These are phyloP conservation scores for Oryza brachyantha DNA, from an alignment of 176 grass and related monocot genomes.

Conservation along the genomic window DNA sequence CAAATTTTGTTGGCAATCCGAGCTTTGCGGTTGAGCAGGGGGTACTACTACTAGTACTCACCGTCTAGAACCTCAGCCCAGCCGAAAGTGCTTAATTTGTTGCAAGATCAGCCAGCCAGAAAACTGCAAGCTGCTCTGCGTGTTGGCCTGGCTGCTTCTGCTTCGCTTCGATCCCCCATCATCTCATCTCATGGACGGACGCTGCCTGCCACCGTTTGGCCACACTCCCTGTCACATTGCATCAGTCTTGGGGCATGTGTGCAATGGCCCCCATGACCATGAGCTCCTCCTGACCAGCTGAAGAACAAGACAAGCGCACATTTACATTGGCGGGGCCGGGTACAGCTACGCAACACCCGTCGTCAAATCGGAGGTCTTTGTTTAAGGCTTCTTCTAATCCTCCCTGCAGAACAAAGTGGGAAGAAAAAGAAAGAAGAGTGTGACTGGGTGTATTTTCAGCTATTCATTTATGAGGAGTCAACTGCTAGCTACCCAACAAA, in stretches of 20 bases:
- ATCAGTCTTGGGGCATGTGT: slow-evolving; percentile 29
- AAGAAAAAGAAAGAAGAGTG: neutral
- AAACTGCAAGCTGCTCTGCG: neutral
- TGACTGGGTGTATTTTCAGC: neutral
- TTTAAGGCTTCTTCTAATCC: neutral
- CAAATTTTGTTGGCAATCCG: slow-evolving; percentile 21
- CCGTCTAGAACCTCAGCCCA: slow-evolving; percentile 31
- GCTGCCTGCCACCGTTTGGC: neutral
- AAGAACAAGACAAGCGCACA: slow-evolving; percentile 43
- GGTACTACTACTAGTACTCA: neutral
- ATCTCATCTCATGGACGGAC: slow-evolving; percentile 17
- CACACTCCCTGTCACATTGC: slow-evolving; percentile 31
- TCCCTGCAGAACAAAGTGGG: slow-evolving; percentile 19
- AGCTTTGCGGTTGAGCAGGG: neutral
- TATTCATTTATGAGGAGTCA: slow-evolving; percentile 45
- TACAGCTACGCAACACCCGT: slow-evolving; percentile 22
- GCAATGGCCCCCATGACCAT: slow-evolving; percentile 20
- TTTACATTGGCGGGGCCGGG: slow-evolving; percentile 43
- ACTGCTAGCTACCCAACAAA: slow-evolving; percentile 29
- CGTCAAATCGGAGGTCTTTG: slow-evolving; percentile 15
- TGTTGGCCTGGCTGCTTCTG: neutral
- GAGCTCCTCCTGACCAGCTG: slow-evolving; percentile 38
- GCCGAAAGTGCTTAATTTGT: slow-evolving; percentile 14
- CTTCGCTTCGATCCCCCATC: neutral
- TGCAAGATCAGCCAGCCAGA: neutral